Conservation (phyloP, 257 asterid species). For the Parsonsia alboflavescens region DNA sequence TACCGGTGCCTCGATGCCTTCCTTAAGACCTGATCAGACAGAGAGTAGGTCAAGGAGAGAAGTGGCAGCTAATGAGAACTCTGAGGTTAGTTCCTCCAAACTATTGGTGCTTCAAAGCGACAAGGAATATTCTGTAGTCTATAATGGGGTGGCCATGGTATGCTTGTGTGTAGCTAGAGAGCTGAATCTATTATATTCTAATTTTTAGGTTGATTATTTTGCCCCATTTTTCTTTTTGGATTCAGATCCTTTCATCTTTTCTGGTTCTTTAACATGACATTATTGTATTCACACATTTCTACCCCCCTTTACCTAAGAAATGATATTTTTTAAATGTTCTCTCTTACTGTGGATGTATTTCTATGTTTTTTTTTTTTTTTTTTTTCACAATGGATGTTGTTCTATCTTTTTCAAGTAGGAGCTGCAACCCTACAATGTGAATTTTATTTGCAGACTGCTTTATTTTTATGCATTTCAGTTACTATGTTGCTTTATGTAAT, state of each 20-base stretch:
- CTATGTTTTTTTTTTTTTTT: no score
- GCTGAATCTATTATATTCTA: neutral
- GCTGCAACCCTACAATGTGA: neutral
- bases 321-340: neutral
- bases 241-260: neutral
- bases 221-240: neutral
- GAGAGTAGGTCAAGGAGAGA: conserved; percentile 33
- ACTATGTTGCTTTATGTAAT: neutral
- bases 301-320: neutral
- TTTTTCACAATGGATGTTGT: no score
- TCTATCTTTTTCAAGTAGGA: neutral
- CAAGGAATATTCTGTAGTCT: neutral
- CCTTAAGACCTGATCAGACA: conserved; percentile 23
- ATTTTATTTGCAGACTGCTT: neutral
- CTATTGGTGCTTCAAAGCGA: neutral
- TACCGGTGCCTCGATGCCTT: conserved; percentile 32
- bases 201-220: neutral
- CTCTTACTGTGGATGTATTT: no score
- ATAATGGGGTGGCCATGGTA: neutral
- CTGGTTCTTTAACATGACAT: neutral
- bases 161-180: neutral
- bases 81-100: conserved; percentile 50
- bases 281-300: neutral
- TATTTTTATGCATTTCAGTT: neutral
- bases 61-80: conserved; percentile 20